These are phyloP conservation scores for Solanum hybrid DNA, from an alignment of 305 asterid genomes.

Conservation along the genomic window DNA sequence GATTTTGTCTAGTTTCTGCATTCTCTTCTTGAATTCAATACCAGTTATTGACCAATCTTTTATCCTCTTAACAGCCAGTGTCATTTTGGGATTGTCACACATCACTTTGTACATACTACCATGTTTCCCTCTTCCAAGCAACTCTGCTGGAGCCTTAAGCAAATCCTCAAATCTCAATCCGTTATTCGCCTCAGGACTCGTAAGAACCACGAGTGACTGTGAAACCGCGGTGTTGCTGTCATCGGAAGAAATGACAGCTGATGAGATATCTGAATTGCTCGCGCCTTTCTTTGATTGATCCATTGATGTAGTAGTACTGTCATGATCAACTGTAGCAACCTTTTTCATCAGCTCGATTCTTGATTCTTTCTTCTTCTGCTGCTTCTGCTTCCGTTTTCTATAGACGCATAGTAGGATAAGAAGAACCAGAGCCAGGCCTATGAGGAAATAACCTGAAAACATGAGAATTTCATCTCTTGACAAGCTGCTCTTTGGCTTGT, in stretches of 20 bases:
- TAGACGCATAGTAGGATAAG: constrained; percentile 24
- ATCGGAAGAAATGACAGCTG: constrained; percentile 18
- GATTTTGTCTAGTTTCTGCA: constrained; percentile 49
- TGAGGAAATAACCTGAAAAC: constrained; percentile 43
- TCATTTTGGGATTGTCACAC: constrained; percentile 30
- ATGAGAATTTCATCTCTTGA: constrained; percentile 46
- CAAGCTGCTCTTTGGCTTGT: constrained; percentile 4
- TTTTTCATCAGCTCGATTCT: constrained; percentile 10
- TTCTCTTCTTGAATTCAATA: constrained; percentile 48
- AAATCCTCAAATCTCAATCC: constrained; percentile 59
- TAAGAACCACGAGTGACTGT: constrained; percentile 34
- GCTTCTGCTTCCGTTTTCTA: constrained; percentile 23
- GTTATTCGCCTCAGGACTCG: constrained; percentile 37
- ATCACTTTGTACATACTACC: constrained; percentile 67
- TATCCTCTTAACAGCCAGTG: constrained; percentile 62
- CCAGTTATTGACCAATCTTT: constrained; percentile 52
- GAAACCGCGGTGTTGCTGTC: constrained; percentile 31
- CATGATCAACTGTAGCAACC: constrained; percentile 20
- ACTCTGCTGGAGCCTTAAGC: constrained; percentile 81
- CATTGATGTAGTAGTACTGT: constrained; percentile 26
- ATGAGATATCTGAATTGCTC: constrained; percentile 23
- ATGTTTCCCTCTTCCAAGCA: constrained; percentile 66
- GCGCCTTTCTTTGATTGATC: constrained; percentile 23
- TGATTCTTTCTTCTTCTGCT: constrained; percentile 17
- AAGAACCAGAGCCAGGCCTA: constrained; percentile 36